Conservation (phyloP, 305 asterid genomes). For the Salvia sclarea region DNA sequence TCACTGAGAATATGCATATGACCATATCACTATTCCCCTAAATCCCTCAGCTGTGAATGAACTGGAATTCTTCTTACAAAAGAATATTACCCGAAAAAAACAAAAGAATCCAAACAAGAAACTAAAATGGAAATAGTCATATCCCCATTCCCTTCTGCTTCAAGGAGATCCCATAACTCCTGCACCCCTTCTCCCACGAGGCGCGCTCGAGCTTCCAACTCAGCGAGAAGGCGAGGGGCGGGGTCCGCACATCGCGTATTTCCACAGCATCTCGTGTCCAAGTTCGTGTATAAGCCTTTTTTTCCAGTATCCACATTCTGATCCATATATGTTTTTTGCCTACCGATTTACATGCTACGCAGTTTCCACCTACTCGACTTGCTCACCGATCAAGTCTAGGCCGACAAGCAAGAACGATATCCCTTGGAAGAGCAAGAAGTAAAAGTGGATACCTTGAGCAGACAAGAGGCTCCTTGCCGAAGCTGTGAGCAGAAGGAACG, state of each 20-base stretch:
- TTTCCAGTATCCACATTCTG: slow-evolving; percentile 20
- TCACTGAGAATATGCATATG: background rate
- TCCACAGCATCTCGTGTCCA: slow-evolving; percentile 18
- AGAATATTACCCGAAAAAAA: slow-evolving; percentile 53
- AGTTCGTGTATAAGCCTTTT: background rate
- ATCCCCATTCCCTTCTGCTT: slow-evolving; percentile 9
- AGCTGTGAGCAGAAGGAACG: slow-evolving; percentile 82
- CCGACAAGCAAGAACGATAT: slow-evolving; percentile 85
- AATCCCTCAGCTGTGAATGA: slow-evolving; percentile 30
- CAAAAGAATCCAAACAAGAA: slow-evolving; percentile 47
- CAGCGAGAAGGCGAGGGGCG: slow-evolving; percentile 28
- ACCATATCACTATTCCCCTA: slow-evolving; percentile 5
- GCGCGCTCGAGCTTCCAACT: background rate
- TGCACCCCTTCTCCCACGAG: slow-evolving; percentile 8
- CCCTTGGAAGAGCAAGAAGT: slow-evolving; percentile 91
- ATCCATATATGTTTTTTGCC: background rate
- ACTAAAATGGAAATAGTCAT: slow-evolving; percentile 38
- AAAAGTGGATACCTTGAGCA: slow-evolving; percentile 90
- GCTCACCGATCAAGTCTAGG: slow-evolving; percentile 88
- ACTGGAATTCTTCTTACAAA: slow-evolving; percentile 66
- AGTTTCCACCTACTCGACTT: slow-evolving; percentile 50
- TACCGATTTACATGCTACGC: slow-evolving; percentile 23
- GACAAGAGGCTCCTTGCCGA: slow-evolving; percentile 78
- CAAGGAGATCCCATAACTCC: slow-evolving; percentile 7
- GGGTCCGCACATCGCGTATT: slow-evolving; percentile 5